Evolutionary conservation across 2,329 filamentous ascomycete species (phyloP), one percentile per base, ranked within the genome.

Genomic region (Alternaria arbusti): DNA sequence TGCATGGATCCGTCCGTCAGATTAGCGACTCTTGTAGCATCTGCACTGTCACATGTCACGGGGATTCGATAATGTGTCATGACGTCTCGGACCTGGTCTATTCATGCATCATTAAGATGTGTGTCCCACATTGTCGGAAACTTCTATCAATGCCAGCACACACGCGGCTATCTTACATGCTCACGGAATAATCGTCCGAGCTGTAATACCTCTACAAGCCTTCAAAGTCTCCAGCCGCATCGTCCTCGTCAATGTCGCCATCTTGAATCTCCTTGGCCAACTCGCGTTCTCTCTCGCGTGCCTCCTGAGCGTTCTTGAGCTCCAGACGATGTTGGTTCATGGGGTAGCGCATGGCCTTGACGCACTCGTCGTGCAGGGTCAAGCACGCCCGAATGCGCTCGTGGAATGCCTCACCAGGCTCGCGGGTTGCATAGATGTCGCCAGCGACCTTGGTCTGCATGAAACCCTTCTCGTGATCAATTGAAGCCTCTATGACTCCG

Each of bases 231-330:
- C 94, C 95, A 57, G 93, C 94, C 51, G 96, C 90, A 83, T 98
- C 96, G 76, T 97, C 96, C 74, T 97, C 96, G 74, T 98, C 96
- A 81, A 97, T 87, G 77, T 99, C 96, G 20, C 95, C 96, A 71
- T 98, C 96, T 82, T 97, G 93, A 78, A 99, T 98, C 85, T 99
- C 96, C 86, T 98, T 98, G 67, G 94, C 96, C 86, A 99, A 89
- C 83, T 99, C 96, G 17, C 96, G 88, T 85, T 99, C 96, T 20
- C 96, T 88, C 81, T 99, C 96, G 54, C 96, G 88, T n/a, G 96
- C 96, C 82, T 99, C 96, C 81, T 98, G 95, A 0, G 96, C 96
- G 75, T 97, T 98, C 88, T 97, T 98, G 59, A 99, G 87, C 82
- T 99, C 96, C 59, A 98, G 86, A 17, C 96, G 89, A 82, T 99